Evolutionary conservation across 2,329 filamentous ascomycete species (phyloP), one percentile per base, ranked within the genome.

Genomic region (Fusarium ambrosium): DNA sequence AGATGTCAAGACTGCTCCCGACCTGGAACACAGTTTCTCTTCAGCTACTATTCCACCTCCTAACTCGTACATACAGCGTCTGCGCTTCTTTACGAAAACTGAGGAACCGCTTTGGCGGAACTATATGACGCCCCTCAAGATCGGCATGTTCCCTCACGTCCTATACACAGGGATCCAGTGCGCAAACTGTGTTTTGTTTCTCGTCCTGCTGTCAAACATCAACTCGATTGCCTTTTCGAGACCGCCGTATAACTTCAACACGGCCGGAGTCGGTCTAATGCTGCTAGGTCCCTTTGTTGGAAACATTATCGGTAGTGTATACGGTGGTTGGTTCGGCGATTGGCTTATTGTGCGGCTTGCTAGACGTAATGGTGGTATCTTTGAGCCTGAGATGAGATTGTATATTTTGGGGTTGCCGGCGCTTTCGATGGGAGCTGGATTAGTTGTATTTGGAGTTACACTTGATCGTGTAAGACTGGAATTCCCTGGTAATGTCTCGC

Each of bases 101-200:
- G 55, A 70, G 58, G 62, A 73, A 64, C 13, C 64, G 64, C 39
- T 70, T 27, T 64, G 65, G 67, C 27, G 64, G 18, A 43, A 58
- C 51, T 53, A 69, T 29, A 10, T 41, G 27, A 39, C 66, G 14
- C 71, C 34, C 7, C 71, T 34, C 43, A 59, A 59, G 36, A 34
- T 48, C 6, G 34, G 60, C 36, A 18, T 56, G 2, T 83, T 85
- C n/a, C 84, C 83, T 1, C 80, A 82, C 1, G 80, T 85, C 16
- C 53, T 82, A 10, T 84, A 81, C 66, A 79, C 80, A 16, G 60
- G 18, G 14, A 37, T 51, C 2, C 29, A 83, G 53, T 83, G 34
- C 24, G 53, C 53, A 34, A 56, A 56, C 41, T 36, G 32, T 8
- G 32, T 56, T 9, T 6, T 29, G 6, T 66, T 66, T n/a, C 56